These are phyloP conservation scores for Emmonsiellopsis sp. DNA, from an alignment of 2,329 filamentous ascomycete species.

Conservation along the genomic window DNA sequence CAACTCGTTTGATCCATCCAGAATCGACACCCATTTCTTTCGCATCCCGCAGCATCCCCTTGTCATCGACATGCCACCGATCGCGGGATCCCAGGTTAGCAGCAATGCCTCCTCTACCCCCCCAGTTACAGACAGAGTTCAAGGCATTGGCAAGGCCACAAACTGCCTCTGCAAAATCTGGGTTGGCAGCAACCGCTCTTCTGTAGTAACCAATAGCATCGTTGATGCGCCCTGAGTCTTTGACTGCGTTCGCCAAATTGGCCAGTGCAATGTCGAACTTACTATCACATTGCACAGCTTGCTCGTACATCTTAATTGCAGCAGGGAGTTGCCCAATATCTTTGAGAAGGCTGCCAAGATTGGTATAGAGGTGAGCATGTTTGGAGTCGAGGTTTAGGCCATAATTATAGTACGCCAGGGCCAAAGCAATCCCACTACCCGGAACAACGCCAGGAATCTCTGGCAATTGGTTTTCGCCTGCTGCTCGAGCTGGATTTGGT, in stretches of 20 bases:
- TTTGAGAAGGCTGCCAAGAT: conserved; percentile 87
- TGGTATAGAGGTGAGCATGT: conserved; percentile 94
- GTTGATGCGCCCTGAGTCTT: conserved; percentile 84
- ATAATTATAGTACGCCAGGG: conserved; percentile 91
- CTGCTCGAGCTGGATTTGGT: conserved; percentile 27
- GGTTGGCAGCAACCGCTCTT: conserved; percentile 81
- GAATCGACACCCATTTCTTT: conserved; percentile 51
- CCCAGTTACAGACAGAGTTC: conserved; percentile 95
- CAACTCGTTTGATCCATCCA: conserved; percentile 82
- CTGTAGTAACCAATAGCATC: conserved; percentile 91
- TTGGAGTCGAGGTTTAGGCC: conserved; percentile 75
- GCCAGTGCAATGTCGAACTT: conserved; percentile 94
- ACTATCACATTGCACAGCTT: conserved; percentile 83
- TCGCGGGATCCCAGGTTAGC: conserved; percentile 66
- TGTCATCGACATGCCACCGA: conserved; percentile 84
- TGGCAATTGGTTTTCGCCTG: conserved; percentile 32
- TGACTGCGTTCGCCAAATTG: conserved; percentile 94
- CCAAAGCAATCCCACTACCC: conserved; percentile 79
- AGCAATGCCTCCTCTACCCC: conserved; percentile 74
- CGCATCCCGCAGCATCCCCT: conserved; percentile 72
- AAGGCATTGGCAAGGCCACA: conserved; percentile 90
- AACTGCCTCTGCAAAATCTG: conserved; percentile 92
- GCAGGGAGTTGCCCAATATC: conserved; percentile 88
- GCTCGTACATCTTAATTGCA: conserved; percentile 95
- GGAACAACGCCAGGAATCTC: conserved; percentile 68